phyloP scores from a whole-genome alignment of 352 stramenopile species.

The Globisporangium viniferum region DNA sequence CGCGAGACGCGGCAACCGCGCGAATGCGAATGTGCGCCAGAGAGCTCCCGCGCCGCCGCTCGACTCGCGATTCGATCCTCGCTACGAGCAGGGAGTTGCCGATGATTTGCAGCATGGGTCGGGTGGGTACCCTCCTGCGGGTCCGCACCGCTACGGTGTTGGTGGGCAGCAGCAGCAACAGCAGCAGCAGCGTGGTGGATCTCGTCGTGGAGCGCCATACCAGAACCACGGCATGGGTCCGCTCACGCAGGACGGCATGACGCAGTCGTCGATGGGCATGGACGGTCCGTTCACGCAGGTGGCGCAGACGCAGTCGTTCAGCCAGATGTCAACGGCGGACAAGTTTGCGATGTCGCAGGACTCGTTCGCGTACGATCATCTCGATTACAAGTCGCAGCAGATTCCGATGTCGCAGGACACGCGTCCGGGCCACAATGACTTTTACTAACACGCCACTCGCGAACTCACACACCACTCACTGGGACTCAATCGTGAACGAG shows the following conservation, averaged over 20 bases:
- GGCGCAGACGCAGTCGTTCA: conserved; percentile 82
- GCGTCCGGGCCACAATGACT: conserved; percentile 39
- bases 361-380: conserved; percentile 63
- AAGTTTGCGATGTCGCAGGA: conserved; percentile 87
- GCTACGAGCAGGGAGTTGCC: conserved; percentile 56
- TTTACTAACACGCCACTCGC: conserved; percentile 48
- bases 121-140: conserved; percentile 34
- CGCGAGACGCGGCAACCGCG: conserved; percentile 29
- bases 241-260: conserved; percentile 75
- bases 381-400: conserved; percentile 83
- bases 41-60: conserved; percentile 62
- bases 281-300: conserved; percentile 79
- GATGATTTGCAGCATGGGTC: conserved; percentile 17
- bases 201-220: conserved; percentile 22
- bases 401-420: conserved; percentile 80
- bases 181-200: conserved; percentile 24
- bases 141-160: conserved; percentile 32
- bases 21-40: conserved; percentile 37
- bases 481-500: too few relatives aligned
- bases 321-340: conserved; percentile 68
- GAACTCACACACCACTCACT: too few relatives aligned
- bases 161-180: conserved; percentile 9
- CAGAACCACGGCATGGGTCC: conserved; percentile 42
- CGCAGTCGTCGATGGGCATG: conserved; percentile 55
- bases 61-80: conserved; percentile 83